Percentiles rank a stretch among this genome's conserved stretches.
Conservation (phyloP, 2,329 filamentous ascomycete genomes). For the Tolypocladium paradoxum region DNA sequence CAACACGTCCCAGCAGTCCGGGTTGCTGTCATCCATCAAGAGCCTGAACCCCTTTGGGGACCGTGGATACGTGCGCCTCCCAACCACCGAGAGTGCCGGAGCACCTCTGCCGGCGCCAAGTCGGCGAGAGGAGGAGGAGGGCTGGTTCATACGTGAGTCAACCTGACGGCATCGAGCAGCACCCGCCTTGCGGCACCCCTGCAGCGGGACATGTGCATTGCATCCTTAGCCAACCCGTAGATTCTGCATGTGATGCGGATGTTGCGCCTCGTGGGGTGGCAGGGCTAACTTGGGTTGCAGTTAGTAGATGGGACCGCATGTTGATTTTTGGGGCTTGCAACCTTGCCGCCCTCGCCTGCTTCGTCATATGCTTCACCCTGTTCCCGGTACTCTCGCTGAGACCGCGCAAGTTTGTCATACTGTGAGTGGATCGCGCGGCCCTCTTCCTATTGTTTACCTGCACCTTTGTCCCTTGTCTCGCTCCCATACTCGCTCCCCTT, state of each 20-base stretch:
- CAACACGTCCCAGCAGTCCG: constrained; percentile 57
- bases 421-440: constrained; percentile 56
- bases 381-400: constrained; percentile 72
- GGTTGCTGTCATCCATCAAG: constrained; percentile 70
- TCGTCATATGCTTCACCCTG: constrained; percentile 83
- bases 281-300: constrained; percentile 40
- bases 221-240: constrained; percentile 19
- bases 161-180: constrained; percentile 12
- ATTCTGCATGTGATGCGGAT: constrained; percentile 30
- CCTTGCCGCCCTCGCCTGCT: constrained; percentile 78
- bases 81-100: constrained; percentile 70
- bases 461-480: constrained; percentile 2
- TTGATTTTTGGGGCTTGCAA: constrained; percentile 89
- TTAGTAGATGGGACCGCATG: constrained; percentile 94
- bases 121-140: constrained; percentile 88
- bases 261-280: constrained; percentile 30
- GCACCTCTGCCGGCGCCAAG: constrained; percentile 77
- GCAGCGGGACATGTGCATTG: constrained; percentile 36
- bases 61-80: constrained; percentile 81
- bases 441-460: constrained; percentile 6
- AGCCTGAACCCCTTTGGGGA: constrained; percentile 81
- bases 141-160: constrained; percentile 86
- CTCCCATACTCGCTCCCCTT: constrained; percentile 5
- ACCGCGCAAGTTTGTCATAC: constrained; percentile 88
- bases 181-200: constrained; percentile 23